Percentiles rank a stretch among this genome's conserved stretches.
Evolutionary conservation across 2,329 filamentous ascomycete species (phyloP).

Genomic region (Bisporella sp.): DNA sequence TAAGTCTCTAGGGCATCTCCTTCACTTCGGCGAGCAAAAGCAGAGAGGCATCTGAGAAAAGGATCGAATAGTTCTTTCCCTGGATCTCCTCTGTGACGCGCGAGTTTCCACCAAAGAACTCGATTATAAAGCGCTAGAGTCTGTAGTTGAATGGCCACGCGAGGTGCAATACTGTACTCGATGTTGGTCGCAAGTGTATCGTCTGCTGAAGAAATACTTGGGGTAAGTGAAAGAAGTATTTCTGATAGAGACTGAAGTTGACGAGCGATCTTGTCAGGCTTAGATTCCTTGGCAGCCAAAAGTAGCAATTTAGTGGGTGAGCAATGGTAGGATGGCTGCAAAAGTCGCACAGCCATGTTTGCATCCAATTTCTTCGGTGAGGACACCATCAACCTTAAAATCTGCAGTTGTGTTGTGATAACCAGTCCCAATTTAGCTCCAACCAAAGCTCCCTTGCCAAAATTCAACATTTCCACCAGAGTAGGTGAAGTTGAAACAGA

Average conservation of each 20-base stretch:
- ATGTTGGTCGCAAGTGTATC: slow-evolving; percentile 49
- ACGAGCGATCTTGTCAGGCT: slow-evolving; percentile 52
- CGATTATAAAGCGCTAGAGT: slow-evolving; percentile 53
- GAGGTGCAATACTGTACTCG: slow-evolving; percentile 48
- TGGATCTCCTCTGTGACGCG: slow-evolving; percentile 49
- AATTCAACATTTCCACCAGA: slow-evolving; percentile 56
- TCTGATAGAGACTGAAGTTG: slow-evolving; percentile 63
- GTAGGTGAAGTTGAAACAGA: slow-evolving; percentile 33
- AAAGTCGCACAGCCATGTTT: slow-evolving; percentile 47
- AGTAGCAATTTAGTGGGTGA: slow-evolving; percentile 54
- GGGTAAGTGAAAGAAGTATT: slow-evolving; percentile 56
- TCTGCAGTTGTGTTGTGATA: slow-evolving; percentile 58
- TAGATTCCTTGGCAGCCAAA: slow-evolving; percentile 31
- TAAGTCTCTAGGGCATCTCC: slow-evolving; percentile 15
- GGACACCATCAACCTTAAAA: slow-evolving; percentile 55
- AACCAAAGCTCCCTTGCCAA: slow-evolving; percentile 38
- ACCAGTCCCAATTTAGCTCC: slow-evolving; percentile 44
- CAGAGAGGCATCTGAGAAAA: slow-evolving; percentile 53
- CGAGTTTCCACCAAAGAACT: slow-evolving; percentile 59
- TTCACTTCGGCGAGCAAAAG: slow-evolving; percentile 47
- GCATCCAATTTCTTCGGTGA: slow-evolving; percentile 52
- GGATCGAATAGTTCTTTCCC: slow-evolving; percentile 61
- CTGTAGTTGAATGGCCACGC: slow-evolving; percentile 55
- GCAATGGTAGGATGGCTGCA: slow-evolving; percentile 44
- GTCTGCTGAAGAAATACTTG: slow-evolving; percentile 57